phyloP scores from a whole-genome alignment of 208 protist species.

The Entamoeba histolytica region DNA sequence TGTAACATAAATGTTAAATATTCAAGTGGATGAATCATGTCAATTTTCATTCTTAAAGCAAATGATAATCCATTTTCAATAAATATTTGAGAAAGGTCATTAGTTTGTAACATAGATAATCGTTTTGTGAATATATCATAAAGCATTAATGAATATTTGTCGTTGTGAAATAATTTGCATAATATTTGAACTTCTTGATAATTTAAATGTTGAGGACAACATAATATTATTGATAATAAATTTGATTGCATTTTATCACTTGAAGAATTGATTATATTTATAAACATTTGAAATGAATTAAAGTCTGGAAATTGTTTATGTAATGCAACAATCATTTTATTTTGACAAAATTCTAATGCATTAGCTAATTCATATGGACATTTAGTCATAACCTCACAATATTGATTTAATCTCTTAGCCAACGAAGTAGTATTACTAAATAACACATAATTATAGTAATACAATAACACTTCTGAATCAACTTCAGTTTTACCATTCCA shows the following conservation, averaged over 20 bases:
- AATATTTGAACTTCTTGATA: background rate
- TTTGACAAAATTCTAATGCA: background rate
- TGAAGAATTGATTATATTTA: background rate
- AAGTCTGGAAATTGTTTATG: background rate
- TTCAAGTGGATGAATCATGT: background rate
- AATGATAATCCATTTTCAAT: background rate
- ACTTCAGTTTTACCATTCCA: background rate
- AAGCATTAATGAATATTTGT: background rate
- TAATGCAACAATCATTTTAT: background rate
- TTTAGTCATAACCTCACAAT: background rate
- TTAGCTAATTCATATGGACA: background rate
- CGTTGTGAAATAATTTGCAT: background rate
- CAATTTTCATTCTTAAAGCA: background rate
- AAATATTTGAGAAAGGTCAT: background rate
- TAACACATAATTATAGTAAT: background rate
- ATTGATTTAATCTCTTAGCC: background rate
- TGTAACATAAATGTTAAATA: background rate
- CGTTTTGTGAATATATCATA: background rate
- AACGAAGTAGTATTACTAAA: background rate
- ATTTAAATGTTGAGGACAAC: background rate
- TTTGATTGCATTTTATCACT: background rate
- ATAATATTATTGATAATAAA: background rate
- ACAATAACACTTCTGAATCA: background rate
- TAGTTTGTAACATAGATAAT: background rate
- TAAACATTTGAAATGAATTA: background rate